Base-by-base conservation (phyloP, 2,329 filamentous ascomycete species). In the Boeremia lycopersici region DNA sequence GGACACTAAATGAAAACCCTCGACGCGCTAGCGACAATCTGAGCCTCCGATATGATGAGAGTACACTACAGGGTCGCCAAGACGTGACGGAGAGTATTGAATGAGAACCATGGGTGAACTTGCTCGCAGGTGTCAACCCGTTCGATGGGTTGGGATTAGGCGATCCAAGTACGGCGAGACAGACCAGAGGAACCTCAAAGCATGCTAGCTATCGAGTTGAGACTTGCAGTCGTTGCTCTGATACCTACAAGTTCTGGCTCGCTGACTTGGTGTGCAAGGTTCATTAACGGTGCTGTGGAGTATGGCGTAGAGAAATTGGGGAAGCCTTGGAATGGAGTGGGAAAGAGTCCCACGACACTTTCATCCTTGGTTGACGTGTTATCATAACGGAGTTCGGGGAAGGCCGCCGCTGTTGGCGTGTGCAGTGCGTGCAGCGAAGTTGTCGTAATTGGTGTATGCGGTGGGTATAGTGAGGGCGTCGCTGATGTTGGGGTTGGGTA, bases 191-290 rank as follows among this genome's bases (percentile, higher is more conserved):
- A 13, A 15, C 30, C 38, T 53, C 53, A 71, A 25, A 75, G 74
- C 72, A 75, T 74, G 52, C 71, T 70, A 13, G 72, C 71, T 25
- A 75, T 68, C 11, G 68, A 72, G 47, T 69, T 73, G 10, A 74
- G 61, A 29, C 68, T 62, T 7, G 68, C 62, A 2, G 68, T 61
- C 3, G 67, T 64, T 6, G 68, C 63, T 33, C 69, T 67, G 15
- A 75, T 67, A 13, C 72, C 71, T 6, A 74, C 69, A 12, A 74
- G 57, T 41, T 75, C 72, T 7, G 72, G 72, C 49, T 74, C 71
- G 15, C 66, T 71, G 29, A 74, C 65, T 45, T 68, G 64, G 48
- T 70, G 67, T 31, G 65, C 57, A 13, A 68, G 53, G n/a, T 52
- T 60, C 4, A 54, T 35, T 4, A 33, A 4, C 17, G 42, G 53